A percentile compares a stretch with the other conserved stretches of the same genome.
phyloP scores from a whole-genome alignment of 2,329 filamentous ascomycete genomes.

The Boeremia lycopersici region DNA sequence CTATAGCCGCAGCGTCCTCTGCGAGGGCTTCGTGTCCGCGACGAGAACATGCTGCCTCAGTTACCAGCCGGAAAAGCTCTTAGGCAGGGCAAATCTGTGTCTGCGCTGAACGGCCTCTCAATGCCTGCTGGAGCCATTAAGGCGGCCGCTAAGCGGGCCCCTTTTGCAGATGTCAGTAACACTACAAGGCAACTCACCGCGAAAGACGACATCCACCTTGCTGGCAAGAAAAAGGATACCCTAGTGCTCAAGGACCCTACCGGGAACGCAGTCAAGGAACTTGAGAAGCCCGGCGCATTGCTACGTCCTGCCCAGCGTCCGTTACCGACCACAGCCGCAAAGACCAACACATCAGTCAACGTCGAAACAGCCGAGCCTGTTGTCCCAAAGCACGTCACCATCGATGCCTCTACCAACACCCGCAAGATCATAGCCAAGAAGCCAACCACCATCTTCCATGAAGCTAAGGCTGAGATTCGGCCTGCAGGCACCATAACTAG shows the following conservation, averaged over 20 bases:
- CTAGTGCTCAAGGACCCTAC: slow-evolving; percentile 43
- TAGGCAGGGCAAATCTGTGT: slow-evolving; percentile 82
- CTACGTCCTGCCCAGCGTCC: slow-evolving; percentile 68
- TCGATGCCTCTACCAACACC: slow-evolving; percentile 41
- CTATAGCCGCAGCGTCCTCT: slow-evolving; percentile 71
- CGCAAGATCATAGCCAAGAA: slow-evolving; percentile 60
- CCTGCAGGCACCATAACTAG: slow-evolving; percentile 21
- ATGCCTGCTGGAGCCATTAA: slow-evolving; percentile 64
- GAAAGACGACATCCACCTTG: slow-evolving; percentile 64
- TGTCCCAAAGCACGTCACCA: slow-evolving; percentile 29
- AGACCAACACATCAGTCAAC: slow-evolving; percentile 25
- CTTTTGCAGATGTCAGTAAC: slow-evolving; percentile 84
- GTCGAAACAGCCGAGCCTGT: slow-evolving; percentile 24
- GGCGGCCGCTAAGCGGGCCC: slow-evolving; percentile 73
- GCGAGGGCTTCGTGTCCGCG: slow-evolving; percentile 65
- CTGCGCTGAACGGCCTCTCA: slow-evolving; percentile 61
- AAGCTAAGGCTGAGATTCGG: slow-evolving; percentile 40
- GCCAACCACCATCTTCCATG: slow-evolving; percentile 61
- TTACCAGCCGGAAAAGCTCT: slow-evolving; percentile 57
- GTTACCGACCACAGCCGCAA: slow-evolving; percentile 39
- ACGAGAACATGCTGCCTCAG: slow-evolving; percentile 68
- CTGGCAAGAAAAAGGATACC: slow-evolving; percentile 48
- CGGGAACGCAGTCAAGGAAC: slow-evolving; percentile 43
- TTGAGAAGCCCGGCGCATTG: slow-evolving; percentile 53
- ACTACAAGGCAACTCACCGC: slow-evolving; percentile 51